Evolutionary conservation across 768 basidiomycete species (phyloP), one percentile per base, ranked within the genome.

Genomic region (Lentinula sp.): DNA sequence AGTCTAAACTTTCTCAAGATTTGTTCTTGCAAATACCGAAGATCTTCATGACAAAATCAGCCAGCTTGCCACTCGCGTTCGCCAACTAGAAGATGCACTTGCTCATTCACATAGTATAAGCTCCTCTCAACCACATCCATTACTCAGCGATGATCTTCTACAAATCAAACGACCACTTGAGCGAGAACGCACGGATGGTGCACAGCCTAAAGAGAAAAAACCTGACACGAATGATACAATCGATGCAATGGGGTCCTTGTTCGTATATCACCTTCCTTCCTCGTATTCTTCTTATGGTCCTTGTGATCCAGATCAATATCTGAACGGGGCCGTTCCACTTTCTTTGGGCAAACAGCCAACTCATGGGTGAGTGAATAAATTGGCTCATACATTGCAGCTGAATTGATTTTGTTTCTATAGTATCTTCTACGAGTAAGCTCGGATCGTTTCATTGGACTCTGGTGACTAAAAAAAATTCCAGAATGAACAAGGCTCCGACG

Each of bases 21-120:
- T 88, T 63, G 86, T 88, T 36, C 78, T 89, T 10, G 87, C 87
- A 18, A 87, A 87, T 65, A 87, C 86, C 37, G 86, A 88, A 70
- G 79, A 74, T 8, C 79, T 87, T 9, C 87, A 88, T 63, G 86
- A 87, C 62, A 88, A 87, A 71, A 88, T 88, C 50, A 79, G 78
- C 48, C 65, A 77, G 23, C 76, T 90, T 13, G 77, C 85, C 15
- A 84, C 71, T 62, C 83, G 87, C 49, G 84, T 88, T 43, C 80
- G 86, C 55, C 77, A 84, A 54, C 77, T 90, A n/a, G 87, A 90
- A 69, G 86, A 88, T 69, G 86, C 85, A 13, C 79, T 90, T 10
- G 71, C 77, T 2, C 74, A 81, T 50, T 77, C 83, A 4, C 83
- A 88, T 67, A 64, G 78, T 4, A 64, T 73, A 43, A 75, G 77